phyloP scores from a whole-genome alignment of 352 stramenopile species.

The Thraustochytrium sp. region DNA sequence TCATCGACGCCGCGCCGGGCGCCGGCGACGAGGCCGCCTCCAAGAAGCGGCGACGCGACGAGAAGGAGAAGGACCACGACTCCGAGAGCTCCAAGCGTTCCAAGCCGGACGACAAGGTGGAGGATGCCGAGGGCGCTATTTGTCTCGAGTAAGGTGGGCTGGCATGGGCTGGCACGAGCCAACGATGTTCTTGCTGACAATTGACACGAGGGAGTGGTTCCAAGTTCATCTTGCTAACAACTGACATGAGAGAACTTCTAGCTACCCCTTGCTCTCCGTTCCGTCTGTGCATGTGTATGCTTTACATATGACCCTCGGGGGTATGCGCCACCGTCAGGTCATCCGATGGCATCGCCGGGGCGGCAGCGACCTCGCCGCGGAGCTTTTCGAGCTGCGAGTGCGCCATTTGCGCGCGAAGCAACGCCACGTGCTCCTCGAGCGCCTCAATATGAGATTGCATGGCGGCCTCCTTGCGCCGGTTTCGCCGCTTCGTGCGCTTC shows the following conservation, averaged over 20 bases:
- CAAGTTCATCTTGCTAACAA: too few species aligned
- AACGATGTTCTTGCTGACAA: too few species aligned
- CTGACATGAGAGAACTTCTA: too few species aligned
- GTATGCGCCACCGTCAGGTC: too few species aligned
- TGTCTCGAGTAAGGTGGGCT: too few species aligned
- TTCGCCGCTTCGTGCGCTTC: conserved; percentile 7
- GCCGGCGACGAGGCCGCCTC: background rate
- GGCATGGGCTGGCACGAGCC: background rate
- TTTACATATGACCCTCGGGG: too few species aligned
- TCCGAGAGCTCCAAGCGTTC: conserved; percentile 27
- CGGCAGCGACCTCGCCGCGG: background rate
- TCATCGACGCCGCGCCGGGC: background rate
- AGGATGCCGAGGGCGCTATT: background rate
- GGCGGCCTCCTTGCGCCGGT: background rate
- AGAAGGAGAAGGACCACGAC: background rate
- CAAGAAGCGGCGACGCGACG: background rate
- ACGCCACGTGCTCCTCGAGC: conserved; percentile 24
- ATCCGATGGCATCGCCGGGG: background rate
- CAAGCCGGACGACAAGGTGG: conserved; percentile 6
- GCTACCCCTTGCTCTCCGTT: too few species aligned
- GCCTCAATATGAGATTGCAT: conserved; percentile 32
- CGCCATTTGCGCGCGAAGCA: conserved; percentile 14
- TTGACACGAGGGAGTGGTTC: too few species aligned
- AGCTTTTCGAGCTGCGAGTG: conserved; percentile 20
- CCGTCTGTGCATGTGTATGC: too few species aligned